Percentiles rank a stretch among this genome's conserved stretches.
Conservation (phyloP, 257 asterid species). For the Nicotiana tomentosiformis region DNA sequence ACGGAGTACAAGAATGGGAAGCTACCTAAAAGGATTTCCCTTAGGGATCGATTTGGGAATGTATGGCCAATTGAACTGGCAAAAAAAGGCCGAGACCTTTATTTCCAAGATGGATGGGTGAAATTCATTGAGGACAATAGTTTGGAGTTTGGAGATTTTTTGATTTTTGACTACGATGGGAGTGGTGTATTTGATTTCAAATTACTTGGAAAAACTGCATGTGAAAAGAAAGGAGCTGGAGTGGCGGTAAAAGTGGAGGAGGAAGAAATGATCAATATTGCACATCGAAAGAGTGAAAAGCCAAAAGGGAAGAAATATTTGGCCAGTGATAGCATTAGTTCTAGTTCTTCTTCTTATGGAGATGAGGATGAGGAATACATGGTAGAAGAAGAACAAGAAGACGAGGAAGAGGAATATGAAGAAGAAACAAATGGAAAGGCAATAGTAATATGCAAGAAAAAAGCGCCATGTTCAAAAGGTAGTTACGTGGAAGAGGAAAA, state of each 20-base stretch:
- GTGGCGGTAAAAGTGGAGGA: neutral
- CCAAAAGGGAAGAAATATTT: neutral
- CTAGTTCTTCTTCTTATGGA: neutral
- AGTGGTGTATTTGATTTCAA: neutral
- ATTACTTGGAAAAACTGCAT: neutral
- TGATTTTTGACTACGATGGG: neutral
- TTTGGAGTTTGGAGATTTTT: neutral
- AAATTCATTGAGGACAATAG: conserved; percentile 6
- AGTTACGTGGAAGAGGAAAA: neutral
- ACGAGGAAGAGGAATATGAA: neutral
- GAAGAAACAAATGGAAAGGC: neutral
- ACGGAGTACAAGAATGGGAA: neutral
- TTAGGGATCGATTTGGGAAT: neutral
- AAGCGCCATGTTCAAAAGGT: neutral
- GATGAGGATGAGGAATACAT: neutral
- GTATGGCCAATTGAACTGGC: neutral
- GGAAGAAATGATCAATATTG: neutral
- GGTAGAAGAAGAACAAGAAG: neutral
- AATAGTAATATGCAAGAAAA: neutral
- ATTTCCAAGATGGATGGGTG: conserved; percentile 1
- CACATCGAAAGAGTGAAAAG: neutral
- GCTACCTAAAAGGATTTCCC: neutral
- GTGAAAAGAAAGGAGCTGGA: conserved; percentile 5
- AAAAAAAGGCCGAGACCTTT: neutral
- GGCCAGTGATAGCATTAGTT: neutral